Conservation (phyloP, 306 rosid genomes). For the Delonix regia region DNA sequence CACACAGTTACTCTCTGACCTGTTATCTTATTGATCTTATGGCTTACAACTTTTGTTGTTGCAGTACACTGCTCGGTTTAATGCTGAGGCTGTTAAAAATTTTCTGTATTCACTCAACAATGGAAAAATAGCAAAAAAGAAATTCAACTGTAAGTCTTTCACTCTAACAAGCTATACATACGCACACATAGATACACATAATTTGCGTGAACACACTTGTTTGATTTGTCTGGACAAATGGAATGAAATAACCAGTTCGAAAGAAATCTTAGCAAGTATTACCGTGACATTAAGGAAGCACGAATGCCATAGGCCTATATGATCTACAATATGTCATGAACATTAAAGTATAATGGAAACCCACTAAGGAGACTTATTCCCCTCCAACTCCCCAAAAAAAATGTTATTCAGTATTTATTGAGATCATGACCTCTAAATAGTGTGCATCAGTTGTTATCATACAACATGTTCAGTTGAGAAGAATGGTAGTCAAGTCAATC, state of each 20-base stretch:
- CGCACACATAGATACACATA: not conserved
- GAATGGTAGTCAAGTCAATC: slow-evolving; percentile 11
- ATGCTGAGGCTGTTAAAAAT: slow-evolving; percentile 53
- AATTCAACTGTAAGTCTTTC: slow-evolving; percentile 46
- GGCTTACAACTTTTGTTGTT: slow-evolving; percentile 21
- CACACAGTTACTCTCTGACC: not conserved
- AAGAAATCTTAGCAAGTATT: slow-evolving; percentile 3
- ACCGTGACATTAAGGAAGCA: not conserved
- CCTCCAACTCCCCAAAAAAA: not conserved
- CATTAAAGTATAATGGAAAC: not conserved
- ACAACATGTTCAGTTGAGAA: not conserved
- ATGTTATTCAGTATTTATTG: not conserved
- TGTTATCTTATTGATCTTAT: not conserved
- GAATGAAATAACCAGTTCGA: not conserved
- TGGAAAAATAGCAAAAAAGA: slow-evolving; percentile 49
- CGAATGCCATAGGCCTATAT: not conserved
- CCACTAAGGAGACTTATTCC: not conserved
- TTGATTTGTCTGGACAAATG: not conserved
- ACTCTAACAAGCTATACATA: not conserved
- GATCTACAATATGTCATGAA: not conserved
- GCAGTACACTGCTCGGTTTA: slow-evolving; percentile 57
- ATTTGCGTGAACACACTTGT: not conserved
- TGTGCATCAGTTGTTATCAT: slow-evolving; percentile 5
- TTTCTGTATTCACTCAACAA: slow-evolving; percentile 50
- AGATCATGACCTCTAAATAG: not conserved